Base-by-base conservation (phyloP, 192 early-diverging fungal genomes). In the Backusella parvicylindrica region DNA sequence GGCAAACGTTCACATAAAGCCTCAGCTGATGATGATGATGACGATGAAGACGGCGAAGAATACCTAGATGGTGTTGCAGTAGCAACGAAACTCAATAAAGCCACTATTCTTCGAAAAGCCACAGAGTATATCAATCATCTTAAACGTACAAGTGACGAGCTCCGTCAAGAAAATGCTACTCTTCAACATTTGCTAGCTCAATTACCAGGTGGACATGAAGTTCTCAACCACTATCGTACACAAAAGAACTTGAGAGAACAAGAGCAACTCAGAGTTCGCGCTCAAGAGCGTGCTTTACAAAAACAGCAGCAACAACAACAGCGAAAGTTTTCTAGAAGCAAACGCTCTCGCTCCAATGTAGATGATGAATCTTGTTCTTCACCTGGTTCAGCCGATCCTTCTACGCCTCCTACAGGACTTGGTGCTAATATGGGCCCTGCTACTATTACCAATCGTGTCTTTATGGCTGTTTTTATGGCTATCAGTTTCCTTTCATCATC, bases 51-150 rank as follows among this genome's bases (percentile, higher is more conserved):
- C 6, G 70, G 21, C 6, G 70, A 47, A 18, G 72, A 73, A 38
- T 73, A 64, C n/a, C 30, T 73, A 2, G 72, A 73, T 71, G 96
- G 96, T 16, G 92, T 97, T 38, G 84, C 91, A 2, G 91, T 89
- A 12, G 95, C 95, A 0, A 94, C 87, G 11, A 94, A 96, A 68
- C 86, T 95, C 33, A 97, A 98, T 88, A 98, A 98, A 82, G 97
- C 96, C 1, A 96, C 95, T 2, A 93, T 98, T 63, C 74, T 98
- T 75, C 85, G 91, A 35, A 97, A 97, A 73, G 91, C 95, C 0
- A 96, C 96, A 1, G 96, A 98, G 78, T 97, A 98, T 81, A 97
- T 98, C 36, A 75, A 82, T 18, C 79, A 88, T 64, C 81, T 91
- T 6, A 88, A 86, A 37, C 74, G 82, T 26, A 81, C 75, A 32